Evolutionary conservation across 352 stramenopile species (phyloP).

Genomic region (Phytophthora lateralis): DNA sequence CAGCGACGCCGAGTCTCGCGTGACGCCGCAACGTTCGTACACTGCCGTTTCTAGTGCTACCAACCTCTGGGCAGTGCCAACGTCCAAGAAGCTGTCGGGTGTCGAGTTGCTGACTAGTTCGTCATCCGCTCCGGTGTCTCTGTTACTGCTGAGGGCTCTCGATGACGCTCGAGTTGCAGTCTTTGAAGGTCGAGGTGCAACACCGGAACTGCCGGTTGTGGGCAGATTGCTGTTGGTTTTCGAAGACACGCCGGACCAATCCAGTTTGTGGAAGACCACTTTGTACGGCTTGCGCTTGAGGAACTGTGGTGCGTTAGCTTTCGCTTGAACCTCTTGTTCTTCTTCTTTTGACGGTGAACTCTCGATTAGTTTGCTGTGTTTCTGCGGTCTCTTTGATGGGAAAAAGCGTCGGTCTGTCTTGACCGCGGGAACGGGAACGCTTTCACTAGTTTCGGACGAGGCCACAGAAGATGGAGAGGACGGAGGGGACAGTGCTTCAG

Average conservation of each 20-base stretch:
- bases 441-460: slow-evolving; percentile 36
- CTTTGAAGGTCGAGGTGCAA: slow-evolving; percentile 6
- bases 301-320: slow-evolving; percentile 32
- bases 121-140: background rate
- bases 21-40: slow-evolving; percentile 37
- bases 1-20: slow-evolving; percentile 24
- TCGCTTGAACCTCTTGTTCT: background rate
- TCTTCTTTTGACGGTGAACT: slow-evolving; percentile 10
- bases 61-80: slow-evolving; percentile 26
- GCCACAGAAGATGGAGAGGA: slow-evolving; percentile 59
- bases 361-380: slow-evolving; percentile 3
- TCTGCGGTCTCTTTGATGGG: slow-evolving; percentile 18
- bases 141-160: background rate
- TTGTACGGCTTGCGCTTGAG: slow-evolving; percentile 76
- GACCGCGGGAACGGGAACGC: background rate
- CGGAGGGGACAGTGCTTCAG: slow-evolving; percentile 57
- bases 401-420: slow-evolving; percentile 17
- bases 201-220: slow-evolving; percentile 11
- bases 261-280: slow-evolving; percentile 65
- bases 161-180: background rate
- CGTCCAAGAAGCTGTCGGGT: slow-evolving; percentile 16
- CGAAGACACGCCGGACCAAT: slow-evolving; percentile 61
- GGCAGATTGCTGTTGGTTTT: slow-evolving; percentile 64
- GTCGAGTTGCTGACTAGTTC: background rate
- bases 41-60: slow-evolving; percentile 27